Percentiles rank a stretch among this genome's conserved stretches.
Conservation (phyloP, 805 yeast species). For the Starmerella vaccinii region DNA sequence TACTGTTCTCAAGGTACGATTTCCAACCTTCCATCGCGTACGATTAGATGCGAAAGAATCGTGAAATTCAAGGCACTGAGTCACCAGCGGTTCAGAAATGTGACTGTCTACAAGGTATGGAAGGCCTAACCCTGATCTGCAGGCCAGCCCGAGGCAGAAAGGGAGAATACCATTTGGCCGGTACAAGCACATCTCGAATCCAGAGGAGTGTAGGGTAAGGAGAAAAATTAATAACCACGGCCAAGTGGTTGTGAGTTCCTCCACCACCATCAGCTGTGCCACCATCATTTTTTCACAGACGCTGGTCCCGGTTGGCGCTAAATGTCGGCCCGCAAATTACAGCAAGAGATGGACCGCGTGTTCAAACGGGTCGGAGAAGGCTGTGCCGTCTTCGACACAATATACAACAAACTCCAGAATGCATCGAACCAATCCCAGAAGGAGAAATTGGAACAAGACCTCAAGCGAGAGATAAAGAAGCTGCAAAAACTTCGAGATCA, state of each 20-base stretch:
- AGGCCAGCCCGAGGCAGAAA: background rate
- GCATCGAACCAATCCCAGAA: conserved; percentile 80
- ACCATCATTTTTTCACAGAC: conserved; percentile 2
- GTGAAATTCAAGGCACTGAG: background rate
- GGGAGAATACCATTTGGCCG: background rate
- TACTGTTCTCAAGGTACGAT: conserved; percentile 37
- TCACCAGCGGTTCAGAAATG: background rate
- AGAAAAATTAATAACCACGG: conserved; percentile 5
- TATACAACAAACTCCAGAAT: conserved; percentile 72
- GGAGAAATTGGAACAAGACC: conserved; percentile 80
- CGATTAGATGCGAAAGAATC: background rate
- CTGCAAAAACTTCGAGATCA: conserved; percentile 89
- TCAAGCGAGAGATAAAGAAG: conserved; percentile 90
- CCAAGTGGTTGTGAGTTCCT: background rate
- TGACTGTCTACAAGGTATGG: background rate
- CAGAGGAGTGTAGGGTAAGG: background rate
- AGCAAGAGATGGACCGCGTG: conserved; percentile 77
- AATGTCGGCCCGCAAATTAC: conserved; percentile 28
- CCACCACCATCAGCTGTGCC: background rate
- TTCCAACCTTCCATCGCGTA: conserved; percentile 18
- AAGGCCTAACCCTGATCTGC: conserved; percentile 2
- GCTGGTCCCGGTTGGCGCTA: conserved; percentile 17
- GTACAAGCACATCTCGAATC: background rate
- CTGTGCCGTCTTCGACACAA: conserved; percentile 67
- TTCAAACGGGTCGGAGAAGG: conserved; percentile 91